Evolutionary conservation across 176 grass and related monocot species (phyloP).

Genomic region (Calamus simplicifolius): DNA sequence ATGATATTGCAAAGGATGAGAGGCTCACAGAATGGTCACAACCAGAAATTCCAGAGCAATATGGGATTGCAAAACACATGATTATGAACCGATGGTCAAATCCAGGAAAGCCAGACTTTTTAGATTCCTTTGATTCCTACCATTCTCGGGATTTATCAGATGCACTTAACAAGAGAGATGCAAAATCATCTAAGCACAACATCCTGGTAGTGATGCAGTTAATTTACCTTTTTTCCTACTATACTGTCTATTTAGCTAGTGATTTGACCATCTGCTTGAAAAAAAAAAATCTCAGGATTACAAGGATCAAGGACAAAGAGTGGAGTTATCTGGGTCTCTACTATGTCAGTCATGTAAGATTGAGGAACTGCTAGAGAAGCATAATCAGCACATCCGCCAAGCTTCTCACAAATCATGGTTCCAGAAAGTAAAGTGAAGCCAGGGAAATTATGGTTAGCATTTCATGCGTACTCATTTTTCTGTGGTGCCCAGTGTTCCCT

Average conservation of each 20-base stretch:
- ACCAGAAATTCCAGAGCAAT: slow-evolving; percentile 25
- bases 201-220: not conserved
- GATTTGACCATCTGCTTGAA: not conserved
- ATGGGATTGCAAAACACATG: slow-evolving; percentile 46
- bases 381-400: slow-evolving; percentile 58
- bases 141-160: slow-evolving; percentile 1
- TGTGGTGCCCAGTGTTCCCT: too few species aligned
- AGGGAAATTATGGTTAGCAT: too few species aligned
- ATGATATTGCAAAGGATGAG: slow-evolving; percentile 47
- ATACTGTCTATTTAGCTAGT: not conserved
- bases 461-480: too few species aligned
- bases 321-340: slow-evolving; percentile 55
- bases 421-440: slow-evolving; percentile 30
- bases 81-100: slow-evolving; percentile 76
- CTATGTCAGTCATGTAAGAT: slow-evolving; percentile 46
- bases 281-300: slow-evolving; percentile 34
- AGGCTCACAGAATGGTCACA: slow-evolving; percentile 72
- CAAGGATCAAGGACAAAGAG: slow-evolving; percentile 36
- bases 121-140: slow-evolving; percentile 16
- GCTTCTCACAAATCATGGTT: slow-evolving; percentile 58
- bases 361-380: slow-evolving; percentile 72
- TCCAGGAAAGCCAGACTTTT: slow-evolving; percentile 22
- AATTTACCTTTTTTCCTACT: not conserved
- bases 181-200: not conserved
- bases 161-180: not conserved